A percentile compares a stretch with the other conserved stretches of the same genome.
phyloP scores from a whole-genome alignment of 768 basidiomycete species.

The Kwoniella botswanensis region DNA sequence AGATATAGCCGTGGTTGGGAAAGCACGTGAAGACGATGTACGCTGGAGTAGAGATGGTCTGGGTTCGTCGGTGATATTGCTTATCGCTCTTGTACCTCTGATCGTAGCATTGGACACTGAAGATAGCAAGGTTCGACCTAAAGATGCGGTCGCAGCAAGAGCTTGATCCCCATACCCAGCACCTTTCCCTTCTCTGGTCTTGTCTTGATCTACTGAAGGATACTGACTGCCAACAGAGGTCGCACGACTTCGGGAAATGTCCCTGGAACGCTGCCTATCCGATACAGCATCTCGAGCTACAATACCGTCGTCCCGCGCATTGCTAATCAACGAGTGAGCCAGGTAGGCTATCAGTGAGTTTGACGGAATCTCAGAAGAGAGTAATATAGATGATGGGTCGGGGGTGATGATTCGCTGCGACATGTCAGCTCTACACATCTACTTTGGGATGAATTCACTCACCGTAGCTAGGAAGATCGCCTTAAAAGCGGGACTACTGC shows the following conservation, averaged over 20 bases:
- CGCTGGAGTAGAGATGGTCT: slow-evolving; percentile 43
- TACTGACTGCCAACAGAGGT: slow-evolving; percentile 38
- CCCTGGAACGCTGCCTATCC: slow-evolving; percentile 27
- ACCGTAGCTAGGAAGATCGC: slow-evolving; percentile 55
- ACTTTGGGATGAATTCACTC: not conserved
- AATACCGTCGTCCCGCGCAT: slow-evolving; percentile 46
- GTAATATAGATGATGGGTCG: slow-evolving; percentile 49
- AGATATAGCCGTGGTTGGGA: slow-evolving; percentile 43
- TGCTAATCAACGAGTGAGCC: slow-evolving; percentile 48
- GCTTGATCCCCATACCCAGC: slow-evolving; percentile 50
- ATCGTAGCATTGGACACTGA: slow-evolving; percentile 41
- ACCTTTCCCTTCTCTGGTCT: slow-evolving; percentile 1
- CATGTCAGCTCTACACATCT: slow-evolving; percentile 8
- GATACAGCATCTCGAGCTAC: slow-evolving; percentile 35
- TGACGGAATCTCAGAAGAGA: slow-evolving; percentile 30
- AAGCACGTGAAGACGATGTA: slow-evolving; percentile 31
- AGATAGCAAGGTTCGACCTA: slow-evolving; percentile 43
- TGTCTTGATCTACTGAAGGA: not conserved
- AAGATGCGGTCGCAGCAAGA: slow-evolving; percentile 43
- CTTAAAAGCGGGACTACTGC: slow-evolving; percentile 48
- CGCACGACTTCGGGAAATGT: slow-evolving; percentile 30
- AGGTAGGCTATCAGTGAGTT: slow-evolving; percentile 50
- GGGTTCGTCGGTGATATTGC: slow-evolving; percentile 13
- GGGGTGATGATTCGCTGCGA: slow-evolving; percentile 51
- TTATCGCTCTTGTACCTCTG: slow-evolving; percentile 23